These are phyloP conservation scores for Gamarada debralockiae DNA, from an alignment of 495 filamentous ascomycete species.

Conservation along the genomic window DNA sequence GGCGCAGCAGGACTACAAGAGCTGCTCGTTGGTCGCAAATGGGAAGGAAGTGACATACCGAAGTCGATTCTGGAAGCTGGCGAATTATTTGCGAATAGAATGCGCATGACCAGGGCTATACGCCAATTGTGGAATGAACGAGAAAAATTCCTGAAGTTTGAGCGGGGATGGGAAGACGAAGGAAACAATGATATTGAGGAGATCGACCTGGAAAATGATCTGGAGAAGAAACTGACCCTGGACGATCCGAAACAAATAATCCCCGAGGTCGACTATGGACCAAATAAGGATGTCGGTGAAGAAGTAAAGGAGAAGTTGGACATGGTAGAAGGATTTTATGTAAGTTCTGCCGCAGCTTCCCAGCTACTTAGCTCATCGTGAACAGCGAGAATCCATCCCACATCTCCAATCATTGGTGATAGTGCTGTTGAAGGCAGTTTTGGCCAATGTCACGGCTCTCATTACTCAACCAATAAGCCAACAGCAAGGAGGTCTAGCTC, in stretches of 20 bases:
- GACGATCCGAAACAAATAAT: constrained; percentile 27
- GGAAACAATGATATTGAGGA: constrained; percentile 51
- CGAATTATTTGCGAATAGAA: constrained; percentile 80
- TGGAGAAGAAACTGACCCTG: constrained; percentile 27
- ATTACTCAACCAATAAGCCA: constrained; percentile 35
- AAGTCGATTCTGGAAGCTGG: constrained; percentile 95
- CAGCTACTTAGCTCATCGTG: constrained; percentile 21
- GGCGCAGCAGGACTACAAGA: constrained; percentile 74
- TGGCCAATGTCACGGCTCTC: constrained; percentile 71
- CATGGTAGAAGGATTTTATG: constrained; percentile 79
- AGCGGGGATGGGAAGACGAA: constrained; percentile 73
- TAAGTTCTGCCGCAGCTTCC: constrained; percentile 41
- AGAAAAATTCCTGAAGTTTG: constrained; percentile 84
- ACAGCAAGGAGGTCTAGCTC: constrained; percentile 17
- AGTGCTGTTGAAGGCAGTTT: constrained; percentile 80
- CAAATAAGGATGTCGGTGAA: constrained; percentile 34
- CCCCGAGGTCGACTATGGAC: constrained; percentile 47
- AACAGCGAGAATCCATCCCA: constrained; percentile 67
- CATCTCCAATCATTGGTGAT: constrained; percentile 93
- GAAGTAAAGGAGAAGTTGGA: constrained; percentile 63
- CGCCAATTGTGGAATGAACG: constrained; percentile 93
- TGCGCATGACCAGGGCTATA: constrained; percentile 86
- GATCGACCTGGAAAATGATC: constrained; percentile 38
- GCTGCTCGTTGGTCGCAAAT: constrained; percentile 68
- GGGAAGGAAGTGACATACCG: constrained; percentile 89